Conservation (phyloP, 495 filamentous ascomycete species). For the Penicillium subrubescens region DNA sequence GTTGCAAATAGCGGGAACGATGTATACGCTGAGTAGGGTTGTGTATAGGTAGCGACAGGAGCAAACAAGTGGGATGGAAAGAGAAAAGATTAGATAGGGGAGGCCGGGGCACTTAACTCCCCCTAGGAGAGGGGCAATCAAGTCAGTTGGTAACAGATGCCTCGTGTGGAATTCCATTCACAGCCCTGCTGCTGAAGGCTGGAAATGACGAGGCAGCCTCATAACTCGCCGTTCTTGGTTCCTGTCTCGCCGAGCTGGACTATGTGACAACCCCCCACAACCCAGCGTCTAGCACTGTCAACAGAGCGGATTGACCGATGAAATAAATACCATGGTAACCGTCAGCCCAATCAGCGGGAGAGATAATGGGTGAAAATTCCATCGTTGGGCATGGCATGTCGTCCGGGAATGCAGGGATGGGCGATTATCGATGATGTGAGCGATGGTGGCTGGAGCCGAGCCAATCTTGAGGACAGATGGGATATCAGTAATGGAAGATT, state of each 20-base stretch:
- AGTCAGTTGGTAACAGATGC: constrained; percentile 7
- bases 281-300: background rate
- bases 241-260: background rate
- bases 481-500: constrained; percentile 14
- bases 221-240: constrained; percentile 9
- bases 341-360: background rate
- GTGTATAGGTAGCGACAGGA: background rate
- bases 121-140: constrained; percentile 7
- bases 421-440: background rate
- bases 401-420: constrained; percentile 23
- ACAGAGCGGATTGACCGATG: background rate
- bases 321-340: constrained; percentile 4
- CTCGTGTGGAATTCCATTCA: constrained; percentile 21
- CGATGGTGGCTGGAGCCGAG: constrained; percentile 2
- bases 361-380: constrained; percentile 1
- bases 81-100: constrained; percentile 8
- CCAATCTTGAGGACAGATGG: background rate
- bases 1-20: too few relatives aligned
- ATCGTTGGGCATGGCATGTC: constrained; percentile 16
- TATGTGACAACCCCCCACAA: constrained; percentile 4
- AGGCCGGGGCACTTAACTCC: constrained; percentile 18
- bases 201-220: constrained; percentile 8
- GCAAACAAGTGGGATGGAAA: background rate
- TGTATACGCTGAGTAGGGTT: too few relatives aligned
- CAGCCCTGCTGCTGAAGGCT: background rate